These are phyloP conservation scores for Podospora sp. DNA, from an alignment of 495 filamentous ascomycete species.

Conservation along the genomic window DNA sequence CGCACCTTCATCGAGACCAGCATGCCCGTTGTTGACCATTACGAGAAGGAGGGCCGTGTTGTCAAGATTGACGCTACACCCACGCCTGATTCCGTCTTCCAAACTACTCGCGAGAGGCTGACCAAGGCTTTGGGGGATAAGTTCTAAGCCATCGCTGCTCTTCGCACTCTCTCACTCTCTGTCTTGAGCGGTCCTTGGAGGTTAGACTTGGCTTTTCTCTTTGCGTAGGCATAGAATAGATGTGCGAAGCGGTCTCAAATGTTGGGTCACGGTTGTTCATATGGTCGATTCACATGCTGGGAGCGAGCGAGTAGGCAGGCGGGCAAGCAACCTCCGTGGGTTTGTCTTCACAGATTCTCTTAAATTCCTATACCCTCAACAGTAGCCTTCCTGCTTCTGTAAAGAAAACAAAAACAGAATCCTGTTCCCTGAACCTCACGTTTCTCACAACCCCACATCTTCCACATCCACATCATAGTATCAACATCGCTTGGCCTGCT, in stretches of 20 bases:
- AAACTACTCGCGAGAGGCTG: conserved; percentile 57
- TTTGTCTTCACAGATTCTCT: neutral
- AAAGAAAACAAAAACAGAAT: neutral
- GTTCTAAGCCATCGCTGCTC: conserved; percentile 21
- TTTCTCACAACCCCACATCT: neutral
- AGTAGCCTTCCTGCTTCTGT: neutral
- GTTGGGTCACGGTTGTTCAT: neutral
- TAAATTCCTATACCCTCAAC: neutral
- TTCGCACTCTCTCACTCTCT: too few relatives aligned
- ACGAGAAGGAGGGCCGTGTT: conserved; percentile 74
- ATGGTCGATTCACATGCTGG: neutral
- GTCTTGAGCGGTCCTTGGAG: neutral
- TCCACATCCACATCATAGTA: neutral
- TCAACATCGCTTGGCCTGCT: neutral
- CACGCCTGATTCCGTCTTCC: conserved; percentile 73
- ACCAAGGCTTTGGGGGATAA: conserved; percentile 39
- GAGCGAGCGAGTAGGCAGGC: neutral
- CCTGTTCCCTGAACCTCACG: neutral
- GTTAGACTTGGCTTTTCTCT: neutral
- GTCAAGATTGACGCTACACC: conserved; percentile 72
- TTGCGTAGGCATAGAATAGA: neutral
- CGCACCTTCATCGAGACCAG: conserved; percentile 89
- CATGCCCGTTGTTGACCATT: conserved; percentile 93
- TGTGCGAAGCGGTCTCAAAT: neutral
- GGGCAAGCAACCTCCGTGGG: neutral